phyloP scores from a whole-genome alignment of 768 basidiomycete species.

The Phaeolepiota aurea region DNA sequence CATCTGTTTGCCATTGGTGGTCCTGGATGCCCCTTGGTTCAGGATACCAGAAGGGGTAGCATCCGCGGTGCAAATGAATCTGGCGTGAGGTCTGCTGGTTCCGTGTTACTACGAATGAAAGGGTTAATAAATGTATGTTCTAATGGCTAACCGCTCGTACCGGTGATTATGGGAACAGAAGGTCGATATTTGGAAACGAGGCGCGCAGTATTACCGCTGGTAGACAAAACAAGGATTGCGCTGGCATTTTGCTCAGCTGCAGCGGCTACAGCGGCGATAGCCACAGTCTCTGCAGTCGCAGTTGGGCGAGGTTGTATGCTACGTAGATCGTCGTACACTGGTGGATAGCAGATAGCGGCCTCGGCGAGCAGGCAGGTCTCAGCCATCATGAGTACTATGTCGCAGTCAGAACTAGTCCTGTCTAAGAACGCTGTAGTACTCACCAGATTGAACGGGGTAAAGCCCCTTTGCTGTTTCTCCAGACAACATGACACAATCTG shows the following conservation, averaged over 20 bases:
- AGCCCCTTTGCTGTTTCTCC: conserved; percentile 98
- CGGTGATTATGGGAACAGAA: conserved; percentile 87
- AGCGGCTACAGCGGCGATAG: conserved; percentile 92
- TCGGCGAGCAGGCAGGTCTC: conserved; percentile 98
- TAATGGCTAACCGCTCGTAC: conserved; percentile 30
- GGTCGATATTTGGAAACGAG: conserved; percentile 96
- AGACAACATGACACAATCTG: conserved; percentile 99
- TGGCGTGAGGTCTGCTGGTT: conserved; percentile 94
- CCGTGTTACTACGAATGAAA: conserved; percentile 66
- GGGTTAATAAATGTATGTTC: neutral
- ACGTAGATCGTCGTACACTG: conserved; percentile 85
- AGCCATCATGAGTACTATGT: conserved; percentile 96
- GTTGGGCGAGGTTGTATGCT: conserved; percentile 79
- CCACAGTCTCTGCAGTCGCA: conserved; percentile 91
- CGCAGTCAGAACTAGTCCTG: conserved; percentile 4
- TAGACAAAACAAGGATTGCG: conserved; percentile 94
- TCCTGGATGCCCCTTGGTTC: conserved; percentile 85
- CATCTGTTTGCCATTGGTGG: conserved; percentile 97
- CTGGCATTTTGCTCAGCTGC: conserved; percentile 91
- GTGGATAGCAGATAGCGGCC: conserved; percentile 90
- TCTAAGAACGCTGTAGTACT: conserved; percentile 13
- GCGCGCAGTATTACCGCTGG: conserved; percentile 93
- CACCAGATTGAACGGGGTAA: conserved; percentile 93
- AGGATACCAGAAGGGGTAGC: conserved; percentile 95
- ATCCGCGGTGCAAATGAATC: conserved; percentile 92